Percentiles rank a stretch among this genome's conserved stretches.
Conservation (phyloP, 306 rosid species). For the Cicer yamashitae region DNA sequence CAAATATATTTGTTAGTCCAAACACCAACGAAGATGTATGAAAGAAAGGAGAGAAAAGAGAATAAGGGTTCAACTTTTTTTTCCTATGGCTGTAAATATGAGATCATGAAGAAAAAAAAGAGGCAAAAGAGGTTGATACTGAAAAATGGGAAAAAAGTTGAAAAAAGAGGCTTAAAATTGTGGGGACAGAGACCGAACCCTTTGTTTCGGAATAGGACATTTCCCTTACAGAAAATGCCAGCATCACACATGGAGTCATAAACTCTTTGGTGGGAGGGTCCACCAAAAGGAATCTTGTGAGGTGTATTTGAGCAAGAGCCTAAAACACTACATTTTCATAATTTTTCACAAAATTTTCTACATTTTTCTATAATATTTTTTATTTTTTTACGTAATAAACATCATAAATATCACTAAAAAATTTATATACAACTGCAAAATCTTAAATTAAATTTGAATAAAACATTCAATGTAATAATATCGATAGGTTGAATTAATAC, state of each 20-base stretch:
- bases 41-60: conserved; percentile 9
- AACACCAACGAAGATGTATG: neutral
- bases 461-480: too few species aligned
- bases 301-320: conserved; percentile 41
- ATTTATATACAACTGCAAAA: too few species aligned
- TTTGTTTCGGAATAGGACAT: conserved; percentile 47
- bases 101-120: neutral
- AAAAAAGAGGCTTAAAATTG: conserved; percentile 43
- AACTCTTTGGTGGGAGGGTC: conserved; percentile 57
- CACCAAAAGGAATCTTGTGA: conserved; percentile 68
- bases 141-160: conserved; percentile 24
- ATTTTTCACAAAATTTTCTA: too few species aligned
- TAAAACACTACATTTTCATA: neutral
- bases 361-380: too few species aligned
- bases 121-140: conserved; percentile 37
- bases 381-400: too few species aligned
- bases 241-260: conserved; percentile 77
- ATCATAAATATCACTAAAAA: too few species aligned
- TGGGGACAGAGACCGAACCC: conserved; percentile 57
- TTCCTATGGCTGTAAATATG: neutral
- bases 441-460: too few species aligned
- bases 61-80: neutral
- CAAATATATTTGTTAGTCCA: neutral
- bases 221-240: conserved; percentile 57
- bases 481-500: too few species aligned